These are phyloP conservation scores for Daldinia loculata DNA, from an alignment of 495 filamentous ascomycete species.

Conservation along the genomic window DNA sequence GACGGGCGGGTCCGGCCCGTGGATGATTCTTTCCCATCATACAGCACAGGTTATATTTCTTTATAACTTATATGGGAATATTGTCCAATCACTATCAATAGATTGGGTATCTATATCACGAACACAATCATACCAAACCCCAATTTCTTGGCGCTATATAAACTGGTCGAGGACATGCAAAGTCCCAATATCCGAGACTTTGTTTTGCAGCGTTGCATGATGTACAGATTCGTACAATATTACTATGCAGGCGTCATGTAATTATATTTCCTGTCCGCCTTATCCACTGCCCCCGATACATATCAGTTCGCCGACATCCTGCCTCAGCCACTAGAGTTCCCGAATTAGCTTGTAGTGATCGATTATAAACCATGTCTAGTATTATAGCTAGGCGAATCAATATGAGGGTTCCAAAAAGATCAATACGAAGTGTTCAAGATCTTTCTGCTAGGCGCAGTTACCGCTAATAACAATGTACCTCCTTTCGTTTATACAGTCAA, in stretches of 20 bases:
- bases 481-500: too few relatives aligned
- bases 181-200: not conserved
- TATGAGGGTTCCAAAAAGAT: not conserved
- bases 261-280: not conserved
- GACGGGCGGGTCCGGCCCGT: conserved; percentile 25
- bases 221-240: not conserved
- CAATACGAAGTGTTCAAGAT: not conserved
- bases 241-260: not conserved
- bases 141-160: not conserved
- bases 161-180: not conserved
- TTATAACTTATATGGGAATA: conserved; percentile 1
- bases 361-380: not conserved
- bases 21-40: conserved; percentile 8
- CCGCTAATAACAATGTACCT: too few relatives aligned
- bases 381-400: not conserved
- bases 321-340: not conserved
- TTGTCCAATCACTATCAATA: not conserved
- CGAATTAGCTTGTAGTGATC: not conserved
- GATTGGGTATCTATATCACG: not conserved
- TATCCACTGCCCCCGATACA: not conserved
- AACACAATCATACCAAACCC: not conserved
- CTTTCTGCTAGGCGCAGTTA: too few relatives aligned
- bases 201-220: not conserved
- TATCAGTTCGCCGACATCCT: not conserved
- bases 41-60: conserved; percentile 5